Conservation (phyloP, 495 filamentous ascomycete genomes). For the Peziza echinospora region DNA sequence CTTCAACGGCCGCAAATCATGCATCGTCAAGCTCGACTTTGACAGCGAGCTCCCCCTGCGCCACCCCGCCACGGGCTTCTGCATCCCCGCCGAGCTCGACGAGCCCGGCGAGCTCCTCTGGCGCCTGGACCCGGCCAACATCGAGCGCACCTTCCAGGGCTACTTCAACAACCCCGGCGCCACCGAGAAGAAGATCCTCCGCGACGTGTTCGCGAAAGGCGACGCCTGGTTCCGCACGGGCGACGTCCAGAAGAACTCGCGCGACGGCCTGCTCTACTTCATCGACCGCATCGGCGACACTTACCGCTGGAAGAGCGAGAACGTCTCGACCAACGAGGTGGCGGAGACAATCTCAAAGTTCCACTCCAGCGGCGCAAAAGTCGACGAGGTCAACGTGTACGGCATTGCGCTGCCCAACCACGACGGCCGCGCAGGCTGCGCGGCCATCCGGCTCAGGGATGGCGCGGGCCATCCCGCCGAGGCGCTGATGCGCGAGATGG, state of each 20-base stretch:
- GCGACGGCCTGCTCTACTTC: conserved; percentile 61
- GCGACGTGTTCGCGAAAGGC: conserved; percentile 55
- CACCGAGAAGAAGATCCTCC: conserved; percentile 56
- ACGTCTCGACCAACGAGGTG: conserved; percentile 72
- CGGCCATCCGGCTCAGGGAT: conserved; percentile 31
- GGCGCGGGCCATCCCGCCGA: conserved; percentile 9
- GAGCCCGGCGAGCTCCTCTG: conserved; percentile 68
- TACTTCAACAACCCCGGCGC: conserved; percentile 63
- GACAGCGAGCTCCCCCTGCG: conserved; percentile 49
- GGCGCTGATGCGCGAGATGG: conserved; percentile 33
- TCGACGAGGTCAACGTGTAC: conserved; percentile 73
- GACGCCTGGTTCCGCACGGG: conserved; percentile 78
- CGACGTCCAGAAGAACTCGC: conserved; percentile 53
- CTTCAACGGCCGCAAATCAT: conserved; percentile 28
- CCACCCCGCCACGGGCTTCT: conserved; percentile 51
- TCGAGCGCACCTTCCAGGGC: conserved; percentile 51
- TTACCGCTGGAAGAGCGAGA: conserved; percentile 89
- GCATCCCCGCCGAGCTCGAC: conserved; percentile 33
- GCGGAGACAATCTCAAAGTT: conserved; percentile 33
- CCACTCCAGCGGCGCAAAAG: conserved; percentile 28
- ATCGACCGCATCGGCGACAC: conserved; percentile 84
- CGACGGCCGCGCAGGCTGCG: conserved; percentile 74
- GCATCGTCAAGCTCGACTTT: conserved; percentile 50
- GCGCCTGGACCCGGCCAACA: conserved; percentile 42
- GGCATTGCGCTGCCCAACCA: conserved; percentile 64